Conservation (phyloP, 495 filamentous ascomycete genomes). For the Lentithecium fluviatile region DNA sequence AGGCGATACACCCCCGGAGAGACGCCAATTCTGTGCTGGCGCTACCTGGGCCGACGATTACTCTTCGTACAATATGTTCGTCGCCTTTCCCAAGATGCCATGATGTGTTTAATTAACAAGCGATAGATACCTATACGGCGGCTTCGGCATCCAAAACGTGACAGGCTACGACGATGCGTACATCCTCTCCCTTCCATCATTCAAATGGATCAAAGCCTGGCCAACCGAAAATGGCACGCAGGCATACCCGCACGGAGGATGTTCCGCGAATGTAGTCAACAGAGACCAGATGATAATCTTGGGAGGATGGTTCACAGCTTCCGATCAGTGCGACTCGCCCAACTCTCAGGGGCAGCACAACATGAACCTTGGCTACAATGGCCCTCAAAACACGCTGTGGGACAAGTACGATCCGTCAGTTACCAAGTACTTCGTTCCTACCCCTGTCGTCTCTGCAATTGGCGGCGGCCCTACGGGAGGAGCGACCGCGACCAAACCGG, state of each 20-base stretch:
- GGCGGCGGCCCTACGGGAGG: constrained; percentile 48
- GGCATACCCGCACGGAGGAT: constrained; percentile 46
- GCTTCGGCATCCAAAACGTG: constrained; percentile 46
- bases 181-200: constrained; percentile 54
- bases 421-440: constrained; percentile 48
- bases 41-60: constrained; percentile 54
- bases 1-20: constrained; percentile 47
- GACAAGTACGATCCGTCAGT: constrained; percentile 44
- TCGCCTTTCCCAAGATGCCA: not conserved
- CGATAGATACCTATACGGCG: constrained; percentile 54
- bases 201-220: constrained; percentile 56
- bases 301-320: constrained; percentile 46
- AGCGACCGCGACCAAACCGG: constrained; percentile 43
- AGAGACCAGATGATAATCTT: constrained; percentile 49
- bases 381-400: constrained; percentile 44
- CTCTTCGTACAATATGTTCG: constrained; percentile 57
- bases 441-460: constrained; percentile 44
- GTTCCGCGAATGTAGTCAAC: constrained; percentile 54
- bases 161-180: constrained; percentile 57
- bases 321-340: constrained; percentile 39
- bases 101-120: not conserved
- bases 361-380: constrained; percentile 47
- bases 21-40: constrained; percentile 57
- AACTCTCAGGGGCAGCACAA: constrained; percentile 47
- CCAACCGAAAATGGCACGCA: constrained; percentile 37